These are phyloP conservation scores for Fusarium cicatricum DNA, from an alignment of 2,329 filamentous ascomycete genomes.

Conservation along the genomic window DNA sequence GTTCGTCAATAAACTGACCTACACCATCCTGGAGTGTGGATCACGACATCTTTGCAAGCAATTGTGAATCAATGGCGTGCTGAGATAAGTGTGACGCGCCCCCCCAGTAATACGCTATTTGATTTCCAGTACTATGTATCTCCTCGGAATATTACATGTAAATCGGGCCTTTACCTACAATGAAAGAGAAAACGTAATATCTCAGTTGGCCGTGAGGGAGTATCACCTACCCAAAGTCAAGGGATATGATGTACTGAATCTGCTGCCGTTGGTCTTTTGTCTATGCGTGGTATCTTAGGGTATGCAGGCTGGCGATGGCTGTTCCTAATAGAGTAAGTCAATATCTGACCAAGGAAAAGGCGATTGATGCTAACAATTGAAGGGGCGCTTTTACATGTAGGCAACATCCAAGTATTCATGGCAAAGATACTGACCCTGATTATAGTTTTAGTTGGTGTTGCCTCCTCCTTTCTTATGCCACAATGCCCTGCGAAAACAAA, in stretches of 20 bases:
- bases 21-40: neutral
- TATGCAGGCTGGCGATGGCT: slow-evolving; percentile 67
- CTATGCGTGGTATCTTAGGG: slow-evolving; percentile 60
- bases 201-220: neutral
- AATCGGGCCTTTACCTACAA: neutral
- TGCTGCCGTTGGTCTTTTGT: slow-evolving; percentile 58
- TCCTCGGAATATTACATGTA: neutral
- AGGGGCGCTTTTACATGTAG: slow-evolving; percentile 43
- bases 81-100: neutral
- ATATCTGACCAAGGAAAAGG: neutral
- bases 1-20: no score
- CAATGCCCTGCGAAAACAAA: slow-evolving; percentile 70
- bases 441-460: slow-evolving; percentile 56
- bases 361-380: neutral
- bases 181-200: neutral
- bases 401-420: neutral
- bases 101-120: neutral
- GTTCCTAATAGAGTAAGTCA: slow-evolving; percentile 51
- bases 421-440: slow-evolving; percentile 51
- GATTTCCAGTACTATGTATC: neutral
- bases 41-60: neutral
- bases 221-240: neutral
- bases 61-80: neutral
- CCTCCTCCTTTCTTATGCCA: slow-evolving; percentile 65
- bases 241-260: neutral